Percentiles rank a stretch among this genome's conserved stretches.
Evolutionary conservation across 257 asterid genomes (phyloP).

Genomic region (Solanum pinnatisectum): DNA sequence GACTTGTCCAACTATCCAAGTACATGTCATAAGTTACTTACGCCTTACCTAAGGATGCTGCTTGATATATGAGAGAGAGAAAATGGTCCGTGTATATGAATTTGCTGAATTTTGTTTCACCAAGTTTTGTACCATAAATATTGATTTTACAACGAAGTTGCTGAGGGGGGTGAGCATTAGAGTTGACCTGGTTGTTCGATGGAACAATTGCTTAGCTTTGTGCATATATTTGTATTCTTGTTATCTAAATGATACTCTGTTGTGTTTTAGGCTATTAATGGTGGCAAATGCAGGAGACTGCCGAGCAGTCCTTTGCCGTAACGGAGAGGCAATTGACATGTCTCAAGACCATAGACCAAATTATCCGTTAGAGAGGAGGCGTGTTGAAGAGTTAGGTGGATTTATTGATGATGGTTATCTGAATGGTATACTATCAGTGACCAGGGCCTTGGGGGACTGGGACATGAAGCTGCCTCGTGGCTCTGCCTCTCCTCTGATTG

Average conservation of each 20-base stretch:
- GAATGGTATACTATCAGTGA: conserved; percentile 62
- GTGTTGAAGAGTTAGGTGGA: conserved; percentile 70
- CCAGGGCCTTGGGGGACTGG: conserved; percentile 86
- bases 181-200: neutral
- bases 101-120: neutral
- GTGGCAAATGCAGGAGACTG: conserved; percentile 88
- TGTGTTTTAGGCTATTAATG: conserved; percentile 48
- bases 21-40: neutral
- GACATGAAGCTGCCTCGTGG: conserved; percentile 80
- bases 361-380: conserved; percentile 38
- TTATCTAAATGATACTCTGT: neutral
- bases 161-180: neutral
- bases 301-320: conserved; percentile 80
- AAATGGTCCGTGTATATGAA: neutral
- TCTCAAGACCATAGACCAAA: conserved; percentile 61
- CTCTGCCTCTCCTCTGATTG: conserved; percentile 63
- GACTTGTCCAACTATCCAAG: neutral
- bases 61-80: neutral
- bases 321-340: conserved; percentile 74
- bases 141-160: neutral
- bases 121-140: neutral
- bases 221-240: neutral
- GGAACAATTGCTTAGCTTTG: neutral
- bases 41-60: neutral
- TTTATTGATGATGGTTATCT: conserved; percentile 71